Evolutionary conservation across 129 eudicot species (phyloP), one percentile per base, ranked within the genome.

Genomic region (Logfia minima): DNA sequence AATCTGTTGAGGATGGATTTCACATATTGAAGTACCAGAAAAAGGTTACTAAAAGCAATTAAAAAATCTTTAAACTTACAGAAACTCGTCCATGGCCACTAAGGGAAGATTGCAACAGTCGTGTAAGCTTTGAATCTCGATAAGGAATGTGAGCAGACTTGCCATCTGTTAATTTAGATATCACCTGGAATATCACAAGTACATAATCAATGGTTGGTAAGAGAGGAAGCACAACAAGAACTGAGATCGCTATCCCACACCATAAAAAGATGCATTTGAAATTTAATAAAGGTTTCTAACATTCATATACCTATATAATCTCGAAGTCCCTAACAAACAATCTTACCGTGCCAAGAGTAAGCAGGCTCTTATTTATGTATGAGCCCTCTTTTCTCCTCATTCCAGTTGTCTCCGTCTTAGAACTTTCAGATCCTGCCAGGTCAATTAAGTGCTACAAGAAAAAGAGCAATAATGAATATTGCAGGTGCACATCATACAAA

Each of bases 41-140:
- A 62, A 75, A 62, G 58, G 69, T 60, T 59, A 39, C 59, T 1
- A 7, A 76, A 63, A 66, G 28, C 66, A 66, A 76, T 21, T 14
- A 59, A 21, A 80, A 13, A 26, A 32, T 34, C 14, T 63, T 59
- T 71, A 19, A 77, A 89, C 97, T 92, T 83, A 92, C 97, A 39
- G 97, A 92, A 58, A 92, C 89, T 59, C 91, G 96, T 32, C 97
- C 97, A 79, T 83, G 91, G 75, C 97, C 97, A 83, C 97, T 92
- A n/a, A 92, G 96, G 53, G 97, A 92, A 6, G 97, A 89, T 79
- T 92, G 97, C 82, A 92, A 77, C 63, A 92, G 65, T 61, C 96
- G 92, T 51, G 97, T 92, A 37, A 92, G 89, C 77, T 92, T 92
- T 48, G 97, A 92, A 87, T 92, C 97, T 69, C 97, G 89, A 83